Evolutionary conservation across 2,329 filamentous ascomycete genomes (phyloP).

Genomic region (Aspergillus sp.): DNA sequence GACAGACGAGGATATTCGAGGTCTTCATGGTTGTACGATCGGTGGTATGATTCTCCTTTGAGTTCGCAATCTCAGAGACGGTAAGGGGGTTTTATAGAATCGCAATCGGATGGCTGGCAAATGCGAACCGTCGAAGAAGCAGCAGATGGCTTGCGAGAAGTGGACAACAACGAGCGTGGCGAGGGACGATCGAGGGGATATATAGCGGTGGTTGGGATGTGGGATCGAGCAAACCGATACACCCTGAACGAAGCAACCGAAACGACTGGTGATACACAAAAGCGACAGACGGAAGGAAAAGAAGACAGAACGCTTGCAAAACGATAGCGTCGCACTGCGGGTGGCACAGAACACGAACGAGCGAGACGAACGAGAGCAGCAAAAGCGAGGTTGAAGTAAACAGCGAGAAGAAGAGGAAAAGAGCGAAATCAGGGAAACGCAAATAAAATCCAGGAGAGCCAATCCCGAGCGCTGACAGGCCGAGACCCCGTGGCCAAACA

Average conservation of each 20-base stretch:
- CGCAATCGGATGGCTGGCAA: neutral
- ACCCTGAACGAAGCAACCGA: neutral
- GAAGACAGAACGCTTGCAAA: neutral
- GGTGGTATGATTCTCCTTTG: neutral
- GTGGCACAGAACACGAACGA: neutral
- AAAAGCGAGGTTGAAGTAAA: neutral
- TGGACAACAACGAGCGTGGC: too few relatives aligned
- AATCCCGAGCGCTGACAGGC: slow-evolving; percentile 1
- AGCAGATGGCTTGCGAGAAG: too few relatives aligned
- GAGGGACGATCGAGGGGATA: too few relatives aligned
- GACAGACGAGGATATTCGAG: slow-evolving; percentile 13
- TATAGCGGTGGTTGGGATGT: too few relatives aligned
- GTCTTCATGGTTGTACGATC: slow-evolving; percentile 9
- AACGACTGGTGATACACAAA: neutral
- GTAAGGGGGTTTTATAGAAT: neutral
- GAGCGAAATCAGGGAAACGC: neutral
- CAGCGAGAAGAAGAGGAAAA: neutral
- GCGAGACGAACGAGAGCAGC: neutral
- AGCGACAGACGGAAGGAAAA: neutral
- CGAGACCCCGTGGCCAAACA: neutral
- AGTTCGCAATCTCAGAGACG: neutral
- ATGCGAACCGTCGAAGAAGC: too few relatives aligned
- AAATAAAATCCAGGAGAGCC: neutral
- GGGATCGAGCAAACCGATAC: too few relatives aligned
- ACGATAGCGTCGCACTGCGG: neutral